phyloP scores from a whole-genome alignment of 176 grass and related monocot species.

The Cymbopogon citratus region DNA sequence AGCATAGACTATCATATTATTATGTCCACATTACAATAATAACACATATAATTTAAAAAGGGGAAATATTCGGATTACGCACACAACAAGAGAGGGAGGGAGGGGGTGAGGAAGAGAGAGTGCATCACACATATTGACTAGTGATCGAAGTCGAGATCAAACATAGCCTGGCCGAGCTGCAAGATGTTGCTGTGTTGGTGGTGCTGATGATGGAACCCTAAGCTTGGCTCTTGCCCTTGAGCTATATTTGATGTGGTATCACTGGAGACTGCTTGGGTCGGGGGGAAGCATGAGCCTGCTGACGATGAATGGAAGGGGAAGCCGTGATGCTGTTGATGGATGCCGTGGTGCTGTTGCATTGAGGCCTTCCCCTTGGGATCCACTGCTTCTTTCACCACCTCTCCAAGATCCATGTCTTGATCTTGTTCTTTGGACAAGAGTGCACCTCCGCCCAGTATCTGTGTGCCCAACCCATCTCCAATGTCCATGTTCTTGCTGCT shows the following conservation, averaged over 20 bases:
- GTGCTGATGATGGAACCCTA: slow-evolving; percentile 44
- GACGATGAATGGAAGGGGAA: slow-evolving; percentile 50
- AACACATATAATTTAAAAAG: slow-evolving; percentile 29
- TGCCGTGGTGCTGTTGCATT: slow-evolving; percentile 36
- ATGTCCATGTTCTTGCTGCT: slow-evolving; percentile 41
- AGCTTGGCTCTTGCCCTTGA: slow-evolving; percentile 38
- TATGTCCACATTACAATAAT: slow-evolving; percentile 37
- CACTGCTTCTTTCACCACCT: slow-evolving; percentile 51
- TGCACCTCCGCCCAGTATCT: slow-evolving; percentile 33
- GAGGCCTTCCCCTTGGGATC: slow-evolving; percentile 57
- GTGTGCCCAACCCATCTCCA: slow-evolving; percentile 34
- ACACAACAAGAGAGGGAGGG: neutral
- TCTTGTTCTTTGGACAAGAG: slow-evolving; percentile 46
- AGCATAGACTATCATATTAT: slow-evolving; percentile 53
- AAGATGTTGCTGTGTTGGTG: slow-evolving; percentile 59
- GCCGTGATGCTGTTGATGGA: slow-evolving; percentile 36
- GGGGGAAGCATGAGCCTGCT: slow-evolving; percentile 39
- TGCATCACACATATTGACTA: slow-evolving; percentile 35
- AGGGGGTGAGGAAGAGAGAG: neutral
- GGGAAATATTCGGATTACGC: slow-evolving; percentile 15
- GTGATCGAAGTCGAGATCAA: slow-evolving; percentile 60
- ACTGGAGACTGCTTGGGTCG: slow-evolving; percentile 35
- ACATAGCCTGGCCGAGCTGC: slow-evolving; percentile 63
- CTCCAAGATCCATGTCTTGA: slow-evolving; percentile 41
- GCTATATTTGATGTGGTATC: slow-evolving; percentile 50